These are phyloP conservation scores for Pseudozyma pruni DNA, from an alignment of 1,284 basidiomycete genomes.

Conservation along the genomic window DNA sequence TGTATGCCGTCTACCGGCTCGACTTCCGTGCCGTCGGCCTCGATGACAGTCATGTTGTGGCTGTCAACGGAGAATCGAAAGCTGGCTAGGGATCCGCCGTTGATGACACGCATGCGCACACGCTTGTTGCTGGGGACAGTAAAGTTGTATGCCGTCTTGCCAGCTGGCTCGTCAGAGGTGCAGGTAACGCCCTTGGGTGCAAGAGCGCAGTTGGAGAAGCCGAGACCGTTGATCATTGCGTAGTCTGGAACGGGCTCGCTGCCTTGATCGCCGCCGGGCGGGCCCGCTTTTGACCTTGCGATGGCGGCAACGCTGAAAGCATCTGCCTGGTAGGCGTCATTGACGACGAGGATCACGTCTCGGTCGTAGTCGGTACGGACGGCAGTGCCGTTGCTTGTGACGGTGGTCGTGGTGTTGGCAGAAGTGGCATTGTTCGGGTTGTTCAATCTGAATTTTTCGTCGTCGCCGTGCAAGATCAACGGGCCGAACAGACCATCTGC, in stretches of 20 bases:
- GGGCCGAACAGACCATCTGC: constrained; percentile 62
- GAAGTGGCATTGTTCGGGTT: constrained; percentile 16
- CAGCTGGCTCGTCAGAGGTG: constrained; percentile 33
- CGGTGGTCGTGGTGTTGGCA: constrained; percentile 1
- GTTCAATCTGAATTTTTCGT: constrained; percentile 51
- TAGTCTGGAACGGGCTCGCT: constrained; percentile 68
- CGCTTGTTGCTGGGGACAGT: constrained; percentile 65
- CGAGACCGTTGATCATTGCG: constrained; percentile 72
- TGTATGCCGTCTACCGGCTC: constrained; percentile 32
- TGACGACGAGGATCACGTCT: constrained; percentile 53
- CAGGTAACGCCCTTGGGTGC: constrained; percentile 51
- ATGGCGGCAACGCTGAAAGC: constrained; percentile 53
- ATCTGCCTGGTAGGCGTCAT: constrained; percentile 58
- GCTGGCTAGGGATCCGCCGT: constrained; percentile 45
- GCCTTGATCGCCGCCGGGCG: constrained; percentile 48
- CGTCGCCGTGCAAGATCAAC: constrained; percentile 64
- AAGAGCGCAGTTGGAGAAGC: constrained; percentile 62
- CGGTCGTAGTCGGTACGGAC: constrained; percentile 57
- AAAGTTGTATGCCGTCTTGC: constrained; percentile 38
- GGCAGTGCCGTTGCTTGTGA: constrained; percentile 24
- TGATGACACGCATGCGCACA: constrained; percentile 73
- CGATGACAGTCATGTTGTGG: constrained; percentile 71
- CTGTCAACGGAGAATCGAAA: constrained; percentile 70
- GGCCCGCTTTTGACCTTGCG: constrained; percentile 36
- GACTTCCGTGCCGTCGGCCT: constrained; percentile 71